phyloP scores from a whole-genome alignment of 2,329 filamentous ascomycete species.

The Fusarium sp. region DNA sequence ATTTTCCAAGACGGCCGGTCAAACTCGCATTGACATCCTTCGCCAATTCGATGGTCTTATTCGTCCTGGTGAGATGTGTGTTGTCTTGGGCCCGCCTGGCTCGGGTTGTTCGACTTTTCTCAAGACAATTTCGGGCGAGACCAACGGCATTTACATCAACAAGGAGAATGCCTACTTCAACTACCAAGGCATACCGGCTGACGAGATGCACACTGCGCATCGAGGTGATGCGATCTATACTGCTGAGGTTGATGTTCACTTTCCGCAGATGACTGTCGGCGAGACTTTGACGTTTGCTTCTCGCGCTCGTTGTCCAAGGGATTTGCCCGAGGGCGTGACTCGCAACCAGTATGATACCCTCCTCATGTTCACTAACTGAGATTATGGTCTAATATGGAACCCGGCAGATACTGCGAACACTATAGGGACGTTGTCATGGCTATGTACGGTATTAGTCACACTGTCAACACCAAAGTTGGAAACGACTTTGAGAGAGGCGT shows the following conservation, averaged over 20 bases:
- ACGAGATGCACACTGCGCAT: slow-evolving; percentile 79
- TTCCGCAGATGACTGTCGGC: slow-evolving; percentile 78
- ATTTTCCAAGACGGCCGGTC: slow-evolving; percentile 58
- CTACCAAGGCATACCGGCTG: slow-evolving; percentile 72
- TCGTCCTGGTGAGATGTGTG: slow-evolving; percentile 75
- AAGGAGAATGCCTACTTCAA: slow-evolving; percentile 76
- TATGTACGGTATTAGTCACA: slow-evolving; percentile 76
- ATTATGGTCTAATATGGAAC: too few species aligned
- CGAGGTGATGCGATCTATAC: slow-evolving; percentile 86
- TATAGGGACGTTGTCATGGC: slow-evolving; percentile 77
- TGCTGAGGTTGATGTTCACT: slow-evolving; percentile 82
- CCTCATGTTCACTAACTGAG: too few species aligned
- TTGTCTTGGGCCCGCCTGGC: slow-evolving; percentile 77
- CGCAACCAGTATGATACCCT: too few species aligned
- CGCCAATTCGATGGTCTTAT: slow-evolving; percentile 73
- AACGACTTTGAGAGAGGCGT: slow-evolving; percentile 74
- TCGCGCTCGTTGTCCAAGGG: slow-evolving; percentile 71
- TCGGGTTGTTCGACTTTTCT: slow-evolving; percentile 82
- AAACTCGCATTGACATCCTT: slow-evolving; percentile 72
- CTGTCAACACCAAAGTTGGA: slow-evolving; percentile 74
- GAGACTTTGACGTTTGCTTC: slow-evolving; percentile 82
- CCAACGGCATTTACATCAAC: slow-evolving; percentile 77
- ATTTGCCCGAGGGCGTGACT: slow-evolving; percentile 66
- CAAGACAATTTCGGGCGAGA: slow-evolving; percentile 83
- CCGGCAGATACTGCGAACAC: slow-evolving; percentile 53